Conservation (phyloP, 108 stramenopile species). For the Nitzschia sp. region DNA sequence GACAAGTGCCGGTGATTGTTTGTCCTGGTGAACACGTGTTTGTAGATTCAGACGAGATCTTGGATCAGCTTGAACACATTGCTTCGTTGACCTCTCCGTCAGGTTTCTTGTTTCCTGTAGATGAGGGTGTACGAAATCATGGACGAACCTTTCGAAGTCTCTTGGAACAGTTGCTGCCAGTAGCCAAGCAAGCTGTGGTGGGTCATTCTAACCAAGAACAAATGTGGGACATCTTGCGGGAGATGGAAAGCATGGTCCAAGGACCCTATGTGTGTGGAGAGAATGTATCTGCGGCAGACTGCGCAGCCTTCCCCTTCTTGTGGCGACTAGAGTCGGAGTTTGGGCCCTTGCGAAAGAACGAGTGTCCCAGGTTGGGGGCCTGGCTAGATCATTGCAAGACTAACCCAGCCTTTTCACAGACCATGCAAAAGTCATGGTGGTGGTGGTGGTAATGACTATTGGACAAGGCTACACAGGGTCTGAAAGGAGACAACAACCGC, state of each 20-base stretch:
- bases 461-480: neutral
- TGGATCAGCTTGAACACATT: slow-evolving; percentile 44
- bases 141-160: slow-evolving; percentile 52
- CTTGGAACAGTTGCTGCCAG: slow-evolving; percentile 52
- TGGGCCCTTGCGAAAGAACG: slow-evolving; percentile 42
- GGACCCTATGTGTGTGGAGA: slow-evolving; percentile 65
- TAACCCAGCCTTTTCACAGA: slow-evolving; percentile 55
- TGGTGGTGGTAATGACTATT: slow-evolving; percentile 70
- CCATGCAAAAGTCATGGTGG: slow-evolving; percentile 78
- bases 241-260: slow-evolving; percentile 46
- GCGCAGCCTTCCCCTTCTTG: slow-evolving; percentile 83
- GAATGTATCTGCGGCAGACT: slow-evolving; percentile 69
- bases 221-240: slow-evolving; percentile 52
- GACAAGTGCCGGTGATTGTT: slow-evolving; percentile 73
- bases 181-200: slow-evolving; percentile 74
- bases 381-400: slow-evolving; percentile 64
- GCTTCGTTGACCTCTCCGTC: neutral
- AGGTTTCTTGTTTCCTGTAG: neutral
- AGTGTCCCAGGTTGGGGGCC: slow-evolving; percentile 40
- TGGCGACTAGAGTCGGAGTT: slow-evolving; percentile 78
- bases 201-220: slow-evolving; percentile 42
- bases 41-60: slow-evolving; percentile 73
- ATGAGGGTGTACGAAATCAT: slow-evolving; percentile 2
- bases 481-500: neutral
- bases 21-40: slow-evolving; percentile 24